Percentiles rank a stretch among this genome's conserved stretches.
These are phyloP conservation scores for Ogataea parapolymorpha DNA, from an alignment of 805 yeast genomes.

Conservation along the genomic window DNA sequence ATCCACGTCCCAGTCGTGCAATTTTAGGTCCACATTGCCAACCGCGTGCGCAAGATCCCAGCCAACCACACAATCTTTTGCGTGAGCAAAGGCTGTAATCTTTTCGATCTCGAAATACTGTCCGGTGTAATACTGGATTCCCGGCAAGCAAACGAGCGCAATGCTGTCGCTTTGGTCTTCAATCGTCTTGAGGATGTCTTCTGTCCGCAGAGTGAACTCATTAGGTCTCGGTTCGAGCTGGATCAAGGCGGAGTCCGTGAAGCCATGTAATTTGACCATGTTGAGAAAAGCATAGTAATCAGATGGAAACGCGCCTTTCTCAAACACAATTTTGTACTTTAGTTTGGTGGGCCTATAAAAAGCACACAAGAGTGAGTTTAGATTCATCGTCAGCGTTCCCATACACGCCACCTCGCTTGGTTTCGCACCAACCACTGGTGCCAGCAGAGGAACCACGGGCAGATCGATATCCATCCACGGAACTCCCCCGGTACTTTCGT, in stretches of 20 bases:
- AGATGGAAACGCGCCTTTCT: constrained; percentile 86
- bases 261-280: constrained; percentile 61
- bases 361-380: constrained; percentile 68
- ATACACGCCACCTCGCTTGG: constrained; percentile 79
- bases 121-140: constrained; percentile 90
- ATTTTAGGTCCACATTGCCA: constrained; percentile 73
- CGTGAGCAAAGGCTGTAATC: constrained; percentile 66
- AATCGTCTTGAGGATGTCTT: constrained; percentile 56
- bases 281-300: constrained; percentile 84
- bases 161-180: constrained; percentile 55
- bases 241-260: constrained; percentile 51
- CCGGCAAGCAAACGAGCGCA: constrained; percentile 78
- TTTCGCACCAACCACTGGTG: constrained; percentile 73
- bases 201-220: constrained; percentile 55
- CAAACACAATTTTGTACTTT: constrained; percentile 73
- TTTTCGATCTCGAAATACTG: constrained; percentile 71
- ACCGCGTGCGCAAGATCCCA: constrained; percentile 97
- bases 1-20: constrained; percentile 90
- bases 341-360: constrained; percentile 67
- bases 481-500: constrained; percentile 43
- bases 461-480: constrained; percentile 85
- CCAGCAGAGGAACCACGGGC: constrained; percentile 65
- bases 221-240: constrained; percentile 61
- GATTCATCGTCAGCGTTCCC: constrained; percentile 81
- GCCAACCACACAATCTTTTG: constrained; percentile 58